A percentile compares a stretch with the other conserved stretches of the same genome.
phyloP scores from a whole-genome alignment of 768 basidiomycete genomes.

The Lactarius psammicola region DNA sequence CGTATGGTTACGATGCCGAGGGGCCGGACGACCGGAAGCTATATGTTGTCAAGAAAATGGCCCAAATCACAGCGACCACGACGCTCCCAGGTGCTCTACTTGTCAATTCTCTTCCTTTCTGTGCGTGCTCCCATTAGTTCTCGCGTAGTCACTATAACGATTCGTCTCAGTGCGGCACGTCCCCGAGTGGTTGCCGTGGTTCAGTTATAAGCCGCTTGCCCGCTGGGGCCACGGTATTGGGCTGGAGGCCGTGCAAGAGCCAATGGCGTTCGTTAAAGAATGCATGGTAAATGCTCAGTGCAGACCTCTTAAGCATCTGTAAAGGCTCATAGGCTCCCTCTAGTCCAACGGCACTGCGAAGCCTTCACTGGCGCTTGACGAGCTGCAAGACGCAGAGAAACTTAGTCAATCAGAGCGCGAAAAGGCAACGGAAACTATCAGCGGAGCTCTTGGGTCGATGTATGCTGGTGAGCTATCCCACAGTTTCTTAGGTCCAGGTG shows the following conservation, averaged over 20 bases:
- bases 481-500: not conserved
- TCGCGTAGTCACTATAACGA: not conserved
- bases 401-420: not conserved
- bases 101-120: slow-evolving; percentile 5
- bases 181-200: slow-evolving; percentile 16
- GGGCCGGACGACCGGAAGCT: slow-evolving; percentile 6
- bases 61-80: not conserved
- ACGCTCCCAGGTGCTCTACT: slow-evolving; percentile 11
- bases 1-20: slow-evolving; percentile 16
- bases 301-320: not conserved
- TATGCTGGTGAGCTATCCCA: not conserved
- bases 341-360: slow-evolving; percentile 17
- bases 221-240: slow-evolving; percentile 1
- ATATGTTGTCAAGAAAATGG: not conserved
- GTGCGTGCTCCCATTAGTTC: not conserved
- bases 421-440: not conserved
- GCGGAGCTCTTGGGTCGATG: slow-evolving; percentile 8
- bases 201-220: slow-evolving; percentile 16
- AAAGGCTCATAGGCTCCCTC: not conserved
- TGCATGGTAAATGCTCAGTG: not conserved
- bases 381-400: slow-evolving; percentile 8
- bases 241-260: not conserved
- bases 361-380: slow-evolving; percentile 15
- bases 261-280: slow-evolving; percentile 6
- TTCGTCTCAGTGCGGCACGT: slow-evolving; percentile 7